These are phyloP conservation scores for Silene uniflora DNA, from an alignment of 148 eudicot genomes.

Conservation along the genomic window DNA sequence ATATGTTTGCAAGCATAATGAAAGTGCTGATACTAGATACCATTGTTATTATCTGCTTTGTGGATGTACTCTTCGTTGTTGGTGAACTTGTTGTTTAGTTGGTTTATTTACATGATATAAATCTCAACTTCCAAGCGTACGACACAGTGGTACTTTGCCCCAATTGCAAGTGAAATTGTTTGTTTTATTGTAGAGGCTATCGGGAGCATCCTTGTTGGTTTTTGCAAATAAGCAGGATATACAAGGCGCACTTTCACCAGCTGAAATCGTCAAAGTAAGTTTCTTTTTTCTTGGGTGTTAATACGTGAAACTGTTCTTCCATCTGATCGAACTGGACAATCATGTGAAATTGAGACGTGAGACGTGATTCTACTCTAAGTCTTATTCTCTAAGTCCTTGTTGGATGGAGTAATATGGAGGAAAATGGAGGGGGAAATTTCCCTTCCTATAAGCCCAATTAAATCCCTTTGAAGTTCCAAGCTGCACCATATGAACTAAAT, in stretches of 20 bases:
- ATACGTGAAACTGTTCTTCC: background rate
- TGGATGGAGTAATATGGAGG: too few species aligned
- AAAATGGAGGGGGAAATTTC: too few species aligned
- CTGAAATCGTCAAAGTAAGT: slow-evolving; percentile 79
- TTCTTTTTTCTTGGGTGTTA: background rate
- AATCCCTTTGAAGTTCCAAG: too few species aligned
- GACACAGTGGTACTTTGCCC: too few species aligned
- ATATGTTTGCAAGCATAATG: background rate
- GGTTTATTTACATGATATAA: too few species aligned
- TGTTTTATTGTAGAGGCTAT: slow-evolving; percentile 57
- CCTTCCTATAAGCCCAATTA: too few species aligned
- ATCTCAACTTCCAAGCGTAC: too few species aligned
- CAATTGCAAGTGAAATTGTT: background rate
- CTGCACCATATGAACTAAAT: too few species aligned
- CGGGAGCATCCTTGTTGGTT: slow-evolving; percentile 81
- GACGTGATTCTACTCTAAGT: too few species aligned
- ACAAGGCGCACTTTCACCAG: slow-evolving; percentile 82
- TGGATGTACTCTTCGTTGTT: background rate
- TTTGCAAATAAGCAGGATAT: slow-evolving; percentile 98
- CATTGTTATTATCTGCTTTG: background rate
- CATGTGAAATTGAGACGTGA: background rate
- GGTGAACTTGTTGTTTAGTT: too few species aligned
- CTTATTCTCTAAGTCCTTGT: too few species aligned
- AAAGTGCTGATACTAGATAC: background rate
- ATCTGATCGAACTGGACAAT: background rate